Conservation (phyloP, 352 stramenopile genomes). For the Phytophthora tentaculata region DNA sequence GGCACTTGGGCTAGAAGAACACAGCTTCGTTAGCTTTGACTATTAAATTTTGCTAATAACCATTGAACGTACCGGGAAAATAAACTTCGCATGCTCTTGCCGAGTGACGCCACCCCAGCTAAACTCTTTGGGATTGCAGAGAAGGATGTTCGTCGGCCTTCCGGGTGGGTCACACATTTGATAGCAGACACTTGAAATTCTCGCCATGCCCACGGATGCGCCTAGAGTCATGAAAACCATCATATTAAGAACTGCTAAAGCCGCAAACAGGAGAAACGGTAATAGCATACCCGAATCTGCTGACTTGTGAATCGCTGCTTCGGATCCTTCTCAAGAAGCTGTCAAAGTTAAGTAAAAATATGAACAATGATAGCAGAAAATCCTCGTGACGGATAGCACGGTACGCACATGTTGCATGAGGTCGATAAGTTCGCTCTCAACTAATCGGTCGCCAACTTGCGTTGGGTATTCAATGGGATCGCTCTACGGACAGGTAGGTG, state of each 20-base stretch:
- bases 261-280: too few relatives aligned
- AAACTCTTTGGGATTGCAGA: conserved; percentile 44
- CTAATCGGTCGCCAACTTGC: conserved; percentile 49
- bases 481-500: conserved; percentile 37
- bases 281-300: conserved; percentile 87
- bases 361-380: too few relatives aligned
- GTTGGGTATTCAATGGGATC: conserved; percentile 65
- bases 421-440: conserved; percentile 68
- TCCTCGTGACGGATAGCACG: too few relatives aligned
- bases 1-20: conserved; percentile 30
- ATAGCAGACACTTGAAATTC: conserved; percentile 76
- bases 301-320: conserved; percentile 59
- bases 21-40: conserved; percentile 10
- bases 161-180: conserved; percentile 69
- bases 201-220: conserved; percentile 72
- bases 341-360: not conserved
- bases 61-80: conserved; percentile 48
- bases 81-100: conserved; percentile 63
- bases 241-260: too few relatives aligned
- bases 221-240: conserved; percentile 40
- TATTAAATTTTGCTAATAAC: conserved; percentile 5
- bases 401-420: conserved; percentile 66
- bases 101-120: conserved; percentile 53
- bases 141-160: conserved; percentile 49
- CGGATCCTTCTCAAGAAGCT: conserved; percentile 84